Base-by-base conservation (phyloP, 108 stramenopile genomes). In the Nitzschia sp. region DNA sequence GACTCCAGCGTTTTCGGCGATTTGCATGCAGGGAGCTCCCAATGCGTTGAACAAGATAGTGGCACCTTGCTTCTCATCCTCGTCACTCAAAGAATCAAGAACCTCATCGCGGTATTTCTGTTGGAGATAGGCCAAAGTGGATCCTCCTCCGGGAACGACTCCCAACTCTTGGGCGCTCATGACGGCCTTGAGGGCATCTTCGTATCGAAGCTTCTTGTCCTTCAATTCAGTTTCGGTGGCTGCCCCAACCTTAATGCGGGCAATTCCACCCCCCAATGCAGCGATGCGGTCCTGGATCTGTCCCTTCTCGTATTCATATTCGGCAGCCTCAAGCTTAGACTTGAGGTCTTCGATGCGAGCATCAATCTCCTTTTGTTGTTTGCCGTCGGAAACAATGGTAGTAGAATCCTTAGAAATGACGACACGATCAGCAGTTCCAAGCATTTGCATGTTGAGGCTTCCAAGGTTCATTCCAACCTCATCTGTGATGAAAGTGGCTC, bases 121-220 rank as follows among this genome's bases (percentile, higher is more conserved):
- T 69, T 91, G 93, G 53, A 98, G 80, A 88, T 89, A 85, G 15
- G 90, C 90, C 44, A 96, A 70, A 71, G 90, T 90, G 8, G 94
- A 71, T 29, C 97, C 97, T 53, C 97, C 97, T 42, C 97, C 97
- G n/a, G 97, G 97, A 17, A 97, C 94, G 55, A 96, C 87, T 25
- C 97, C 97, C 57, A 96, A 79, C 73, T 96, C 95, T 42, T 94
- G 72, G 34, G 97, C 97, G 53, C 81, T 81, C 50, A 91, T 67
- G 10, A 98, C 96, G 6, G 94, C 94, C 82, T 98, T 98, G 39
- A 98, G 70, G 41, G 97, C 97, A 83, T 96, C 97, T 65, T 96
- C 97, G 76, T 96, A 96, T 41, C 97, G 86, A 25, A 98, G 90
- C 83, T 97, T 96, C 88, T 98, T 98, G 76, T 98, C 97, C 92